Evolutionary conservation across 148 eudicot genomes (phyloP).

Genomic region (Amaranthus cruentus): DNA sequence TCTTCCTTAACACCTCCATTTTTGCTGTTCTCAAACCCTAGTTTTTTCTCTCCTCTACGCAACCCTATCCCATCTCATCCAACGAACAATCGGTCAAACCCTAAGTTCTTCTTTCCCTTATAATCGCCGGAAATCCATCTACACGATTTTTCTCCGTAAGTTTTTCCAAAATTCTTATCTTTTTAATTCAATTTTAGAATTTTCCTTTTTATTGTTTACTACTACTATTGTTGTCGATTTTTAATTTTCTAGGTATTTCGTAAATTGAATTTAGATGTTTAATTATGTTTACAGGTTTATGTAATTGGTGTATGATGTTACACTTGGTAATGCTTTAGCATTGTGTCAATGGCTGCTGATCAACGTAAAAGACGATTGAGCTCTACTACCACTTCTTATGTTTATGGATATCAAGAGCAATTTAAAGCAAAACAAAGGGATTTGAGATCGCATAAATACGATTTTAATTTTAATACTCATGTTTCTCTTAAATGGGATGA

Average conservation of each 20-base stretch:
- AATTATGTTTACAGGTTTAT: not conserved
- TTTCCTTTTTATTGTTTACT: not conserved
- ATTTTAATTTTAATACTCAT: slow-evolving; percentile 41
- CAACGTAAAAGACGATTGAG: slow-evolving; percentile 63
- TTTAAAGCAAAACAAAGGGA: slow-evolving; percentile 53
- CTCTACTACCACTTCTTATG: slow-evolving; percentile 29
- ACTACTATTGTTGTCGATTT: not conserved
- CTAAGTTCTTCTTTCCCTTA: not conserved
- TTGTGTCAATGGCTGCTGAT: slow-evolving; percentile 72
- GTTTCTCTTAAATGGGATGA: slow-evolving; percentile 86
- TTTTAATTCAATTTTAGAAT: not conserved
- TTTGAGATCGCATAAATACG: slow-evolving; percentile 29
- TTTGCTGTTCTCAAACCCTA: slow-evolving; percentile 21
- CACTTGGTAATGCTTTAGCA: slow-evolving; percentile 24
- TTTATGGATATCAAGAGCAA: slow-evolving; percentile 38
- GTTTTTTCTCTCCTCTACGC: slow-evolving; percentile 17
- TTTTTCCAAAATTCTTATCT: not conserved
- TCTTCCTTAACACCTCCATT: slow-evolving; percentile 16
- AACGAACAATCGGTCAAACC: too few species aligned
- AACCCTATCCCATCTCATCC: not conserved
- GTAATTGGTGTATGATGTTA: slow-evolving; percentile 12
- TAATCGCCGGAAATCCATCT: not conserved
- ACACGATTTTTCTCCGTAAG: not conserved
- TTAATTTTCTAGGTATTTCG: slow-evolving; percentile 9
- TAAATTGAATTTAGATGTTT: not conserved